These are phyloP conservation scores for Zoysia japonica DNA, from an alignment of 176 grass and related monocot genomes.

Conservation along the genomic window DNA sequence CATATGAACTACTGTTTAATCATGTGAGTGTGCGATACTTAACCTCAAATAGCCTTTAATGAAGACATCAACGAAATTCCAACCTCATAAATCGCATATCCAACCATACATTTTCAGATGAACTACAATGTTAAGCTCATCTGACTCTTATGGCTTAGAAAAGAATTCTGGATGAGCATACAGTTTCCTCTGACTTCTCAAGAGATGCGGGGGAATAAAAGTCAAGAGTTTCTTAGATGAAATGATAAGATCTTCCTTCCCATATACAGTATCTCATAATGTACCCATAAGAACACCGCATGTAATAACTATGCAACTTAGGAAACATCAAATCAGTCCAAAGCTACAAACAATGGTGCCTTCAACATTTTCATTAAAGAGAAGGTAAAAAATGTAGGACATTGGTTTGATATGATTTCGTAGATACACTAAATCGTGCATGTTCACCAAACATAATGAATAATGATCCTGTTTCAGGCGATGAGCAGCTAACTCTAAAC, in stretches of 20 bases:
- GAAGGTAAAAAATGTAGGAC: neutral
- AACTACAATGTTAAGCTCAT: neutral
- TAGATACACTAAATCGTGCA: neutral
- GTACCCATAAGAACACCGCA: neutral
- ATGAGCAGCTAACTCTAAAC: neutral
- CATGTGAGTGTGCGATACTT: neutral
- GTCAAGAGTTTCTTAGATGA: neutral
- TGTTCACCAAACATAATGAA: neutral
- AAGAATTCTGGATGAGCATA: neutral
- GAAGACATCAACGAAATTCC: neutral
- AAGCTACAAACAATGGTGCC: neutral
- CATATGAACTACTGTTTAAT: neutral
- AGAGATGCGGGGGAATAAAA: neutral
- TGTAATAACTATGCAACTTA: neutral
- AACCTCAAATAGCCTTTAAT: neutral
- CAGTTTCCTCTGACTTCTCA: neutral
- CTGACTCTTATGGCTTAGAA: neutral
- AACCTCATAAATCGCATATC: neutral
- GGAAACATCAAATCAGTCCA: neutral
- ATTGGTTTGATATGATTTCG: neutral
- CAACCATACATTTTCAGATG: neutral
- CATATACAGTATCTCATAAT: neutral
- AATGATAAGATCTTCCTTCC: neutral
- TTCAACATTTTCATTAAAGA: neutral
- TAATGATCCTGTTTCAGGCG: neutral